These are phyloP conservation scores for Zymoseptoria crescenta DNA, from an alignment of 2,329 filamentous ascomycete species.

Conservation along the genomic window DNA sequence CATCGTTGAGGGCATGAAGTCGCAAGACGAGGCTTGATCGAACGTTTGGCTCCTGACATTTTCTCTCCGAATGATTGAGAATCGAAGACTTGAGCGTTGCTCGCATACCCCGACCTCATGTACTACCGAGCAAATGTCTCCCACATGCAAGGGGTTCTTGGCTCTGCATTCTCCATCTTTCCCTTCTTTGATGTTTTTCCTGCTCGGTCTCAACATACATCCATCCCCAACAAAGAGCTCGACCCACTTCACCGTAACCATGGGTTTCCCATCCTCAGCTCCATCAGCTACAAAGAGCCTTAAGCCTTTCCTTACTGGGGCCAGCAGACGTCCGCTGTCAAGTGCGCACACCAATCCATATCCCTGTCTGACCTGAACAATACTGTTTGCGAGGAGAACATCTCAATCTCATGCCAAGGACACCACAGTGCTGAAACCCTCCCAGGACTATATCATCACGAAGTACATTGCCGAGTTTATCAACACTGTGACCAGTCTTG, in stretches of 20 bases:
- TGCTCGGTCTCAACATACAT: neutral
- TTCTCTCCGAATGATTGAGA: no score
- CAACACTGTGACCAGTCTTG: conserved; percentile 21
- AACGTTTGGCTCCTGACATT: no score
- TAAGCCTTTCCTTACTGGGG: neutral
- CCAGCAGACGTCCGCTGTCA: neutral
- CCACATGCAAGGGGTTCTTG: no score
- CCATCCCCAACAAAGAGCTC: neutral
- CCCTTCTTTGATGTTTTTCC: no score
- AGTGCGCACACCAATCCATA: conserved; percentile 28
- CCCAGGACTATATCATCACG: conserved; percentile 19
- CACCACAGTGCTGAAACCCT: neutral
- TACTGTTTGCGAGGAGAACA: conserved; percentile 16
- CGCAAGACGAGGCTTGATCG: no score
- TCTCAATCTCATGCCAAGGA: neutral
- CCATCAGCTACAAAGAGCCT: neutral
- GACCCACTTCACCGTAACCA: neutral
- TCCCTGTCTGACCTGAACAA: neutral
- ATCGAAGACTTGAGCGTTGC: no score
- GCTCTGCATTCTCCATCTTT: no score
- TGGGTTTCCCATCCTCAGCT: neutral
- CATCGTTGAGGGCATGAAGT: no score
- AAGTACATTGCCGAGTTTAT: conserved; percentile 21
- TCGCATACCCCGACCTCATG: no score
- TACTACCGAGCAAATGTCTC: no score